Conservation (phyloP, 352 stramenopile species). For the Globisporangium parvum region DNA sequence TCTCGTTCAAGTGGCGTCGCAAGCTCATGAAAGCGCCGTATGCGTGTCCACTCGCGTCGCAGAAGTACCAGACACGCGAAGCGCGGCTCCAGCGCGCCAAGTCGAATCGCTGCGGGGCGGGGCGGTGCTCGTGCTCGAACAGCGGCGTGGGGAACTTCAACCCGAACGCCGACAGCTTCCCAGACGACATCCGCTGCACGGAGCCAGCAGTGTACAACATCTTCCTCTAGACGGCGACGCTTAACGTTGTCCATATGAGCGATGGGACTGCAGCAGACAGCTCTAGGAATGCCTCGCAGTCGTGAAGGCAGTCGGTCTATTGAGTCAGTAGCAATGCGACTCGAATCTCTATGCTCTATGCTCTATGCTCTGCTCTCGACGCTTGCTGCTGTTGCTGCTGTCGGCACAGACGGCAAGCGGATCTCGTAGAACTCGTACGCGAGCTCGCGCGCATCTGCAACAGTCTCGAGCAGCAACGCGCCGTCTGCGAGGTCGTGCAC, state of each 20-base stretch:
- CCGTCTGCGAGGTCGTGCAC: slow-evolving; percentile 56
- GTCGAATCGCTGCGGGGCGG: slow-evolving; percentile 65
- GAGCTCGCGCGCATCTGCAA: slow-evolving; percentile 69
- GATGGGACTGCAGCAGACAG: no score
- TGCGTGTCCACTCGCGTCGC: slow-evolving; percentile 45
- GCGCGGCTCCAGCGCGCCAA: slow-evolving; percentile 54
- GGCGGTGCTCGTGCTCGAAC: slow-evolving; percentile 63
- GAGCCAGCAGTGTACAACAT: slow-evolving; percentile 60
- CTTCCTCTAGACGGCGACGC: slow-evolving; percentile 24
- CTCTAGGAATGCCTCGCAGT: no score
- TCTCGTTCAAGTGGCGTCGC: slow-evolving; percentile 54
- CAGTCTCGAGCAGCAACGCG: slow-evolving; percentile 59
- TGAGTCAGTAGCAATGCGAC: slow-evolving; percentile 1
- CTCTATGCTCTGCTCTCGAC: no score
- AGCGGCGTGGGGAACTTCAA: slow-evolving; percentile 70
- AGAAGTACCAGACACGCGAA: slow-evolving; percentile 59
- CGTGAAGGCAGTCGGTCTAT: background rate
- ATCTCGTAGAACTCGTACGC: slow-evolving; percentile 88
- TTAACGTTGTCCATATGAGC: no score
- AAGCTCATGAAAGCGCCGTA: slow-evolving; percentile 63
- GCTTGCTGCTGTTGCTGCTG: no score
- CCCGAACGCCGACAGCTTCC: slow-evolving; percentile 63
- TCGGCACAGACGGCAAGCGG: slow-evolving; percentile 18
- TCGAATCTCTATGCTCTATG: no score
- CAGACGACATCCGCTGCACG: slow-evolving; percentile 57